Conservation (phyloP, 2,329 filamentous ascomycete genomes). For the Aspergillus sp. region DNA sequence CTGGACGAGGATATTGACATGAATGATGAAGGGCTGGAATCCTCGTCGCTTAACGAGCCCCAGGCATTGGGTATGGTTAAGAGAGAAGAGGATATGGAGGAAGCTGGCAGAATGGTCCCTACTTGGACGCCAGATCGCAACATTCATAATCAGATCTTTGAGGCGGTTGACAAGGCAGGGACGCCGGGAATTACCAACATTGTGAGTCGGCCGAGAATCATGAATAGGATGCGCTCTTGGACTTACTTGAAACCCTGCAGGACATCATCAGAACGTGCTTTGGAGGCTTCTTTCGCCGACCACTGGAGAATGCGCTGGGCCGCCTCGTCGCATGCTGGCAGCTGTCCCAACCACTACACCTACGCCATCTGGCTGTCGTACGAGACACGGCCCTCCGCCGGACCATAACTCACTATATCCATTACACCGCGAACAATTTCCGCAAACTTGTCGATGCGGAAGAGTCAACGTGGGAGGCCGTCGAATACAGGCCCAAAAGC, state of each 20-base stretch:
- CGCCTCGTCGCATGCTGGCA: slow-evolving; percentile 58
- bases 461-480: slow-evolving; percentile 55
- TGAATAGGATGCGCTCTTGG: background rate
- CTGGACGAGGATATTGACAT: slow-evolving; percentile 37
- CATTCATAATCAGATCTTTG: slow-evolving; percentile 53
- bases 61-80: slow-evolving; percentile 13
- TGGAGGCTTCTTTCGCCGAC: slow-evolving; percentile 55
- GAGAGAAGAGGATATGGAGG: slow-evolving; percentile 25
- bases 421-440: slow-evolving; percentile 56
- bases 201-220: slow-evolving; percentile 25
- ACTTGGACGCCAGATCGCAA: slow-evolving; percentile 56
- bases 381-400: slow-evolving; percentile 52
- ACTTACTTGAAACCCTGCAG: slow-evolving; percentile 3
- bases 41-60: slow-evolving; percentile 4
- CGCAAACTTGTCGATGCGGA: slow-evolving; percentile 52
- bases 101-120: slow-evolving; percentile 43
- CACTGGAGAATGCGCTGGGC: slow-evolving; percentile 53
- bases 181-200: slow-evolving; percentile 50
- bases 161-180: slow-evolving; percentile 49
- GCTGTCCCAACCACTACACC: slow-evolving; percentile 56
- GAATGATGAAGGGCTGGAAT: slow-evolving; percentile 14
- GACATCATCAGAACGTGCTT: slow-evolving; percentile 44
- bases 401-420: slow-evolving; percentile 53
- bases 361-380: slow-evolving; percentile 58
- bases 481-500: slow-evolving; percentile 38